Percentiles rank a stretch among this genome's conserved stretches.
phyloP scores from a whole-genome alignment of 345 rosid genomes.

The Populus davidiana region DNA sequence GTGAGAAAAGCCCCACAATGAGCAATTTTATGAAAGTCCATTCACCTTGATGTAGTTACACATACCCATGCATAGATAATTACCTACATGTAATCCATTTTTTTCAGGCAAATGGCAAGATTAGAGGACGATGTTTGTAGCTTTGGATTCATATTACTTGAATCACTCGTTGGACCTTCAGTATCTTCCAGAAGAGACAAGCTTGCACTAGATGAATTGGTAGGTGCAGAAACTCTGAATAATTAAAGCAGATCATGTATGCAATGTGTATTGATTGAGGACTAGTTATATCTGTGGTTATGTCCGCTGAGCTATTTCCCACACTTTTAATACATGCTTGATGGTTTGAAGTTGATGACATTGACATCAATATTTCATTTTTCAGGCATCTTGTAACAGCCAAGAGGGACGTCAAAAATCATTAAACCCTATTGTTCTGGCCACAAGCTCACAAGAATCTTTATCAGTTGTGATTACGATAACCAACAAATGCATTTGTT shows the following conservation, averaged over 20 bases:
- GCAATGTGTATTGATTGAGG: not conserved
- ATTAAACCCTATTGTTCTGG: slow-evolving; percentile 37
- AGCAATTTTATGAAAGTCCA: no score
- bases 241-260: not conserved
- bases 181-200: slow-evolving; percentile 25
- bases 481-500: slow-evolving; percentile 41
- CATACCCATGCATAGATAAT: not conserved
- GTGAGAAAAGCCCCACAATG: not conserved
- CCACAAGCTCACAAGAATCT: slow-evolving; percentile 42
- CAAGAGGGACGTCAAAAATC: slow-evolving; percentile 27
- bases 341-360: not conserved
- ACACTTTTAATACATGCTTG: not conserved
- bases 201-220: slow-evolving; percentile 33
- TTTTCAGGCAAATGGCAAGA: slow-evolving; percentile 37
- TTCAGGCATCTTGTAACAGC: slow-evolving; percentile 41
- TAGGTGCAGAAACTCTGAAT: slow-evolving; percentile 10
- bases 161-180: slow-evolving; percentile 36
- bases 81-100: not conserved
- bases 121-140: slow-evolving; percentile 50
- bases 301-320: not conserved
- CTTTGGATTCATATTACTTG: slow-evolving; percentile 44
- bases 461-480: slow-evolving; percentile 38
- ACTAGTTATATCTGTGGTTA: not conserved
- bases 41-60: not conserved
- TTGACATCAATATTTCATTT: not conserved